Evolutionary conservation across 164 flowering plant species (phyloP), one percentile per base, ranked within the genome.

Genomic region (Stephania cephalantha): DNA sequence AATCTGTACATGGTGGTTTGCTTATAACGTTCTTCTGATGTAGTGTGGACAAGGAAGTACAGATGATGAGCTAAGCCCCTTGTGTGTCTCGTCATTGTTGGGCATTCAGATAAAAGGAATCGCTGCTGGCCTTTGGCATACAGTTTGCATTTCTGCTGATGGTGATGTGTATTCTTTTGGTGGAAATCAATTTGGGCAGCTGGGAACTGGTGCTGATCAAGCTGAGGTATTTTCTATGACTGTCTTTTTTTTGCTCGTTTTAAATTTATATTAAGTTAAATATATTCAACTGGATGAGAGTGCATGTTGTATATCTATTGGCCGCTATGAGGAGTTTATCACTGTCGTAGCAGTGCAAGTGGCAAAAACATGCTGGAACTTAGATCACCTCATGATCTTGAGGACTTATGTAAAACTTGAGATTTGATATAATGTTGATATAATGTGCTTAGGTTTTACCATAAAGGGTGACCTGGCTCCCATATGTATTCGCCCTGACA

Each of bases 1-100:
- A 73, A 20, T 63, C 50, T 76, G 9, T 76, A 66, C 6, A 17
- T 18, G 5, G 15, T 67, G 29, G 31, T 20, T 20, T 44, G 25
- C 61, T 52, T 31, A 65, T 63, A 30, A 69, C 80, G 29, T 77
- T 53, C 25, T 75, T 67, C 83, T 81, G 70, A 75, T 76, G 42
- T 70, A 96, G 99, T 96, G 98, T 83, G 99, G 99, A 73, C 98
- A 90, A 83, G 99, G 99, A 77, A 85, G 94, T 81, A 94, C 97
- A 75, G 98, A 96, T 83, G 98, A 94, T 80, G 97, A 91, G 78
- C 78, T 94, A 76, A 94, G 90, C 61, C 97, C 98, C 69, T 77
- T 83, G 69, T 92, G 95, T 83, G 98, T 92, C 30, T 87, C 98
- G 71, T 87, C 98, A 29, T 86, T 96, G 58, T 82, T 88, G 83